Base-by-base conservation (phyloP, 176 grass and related monocot species). In the Cocos nucifera region DNA sequence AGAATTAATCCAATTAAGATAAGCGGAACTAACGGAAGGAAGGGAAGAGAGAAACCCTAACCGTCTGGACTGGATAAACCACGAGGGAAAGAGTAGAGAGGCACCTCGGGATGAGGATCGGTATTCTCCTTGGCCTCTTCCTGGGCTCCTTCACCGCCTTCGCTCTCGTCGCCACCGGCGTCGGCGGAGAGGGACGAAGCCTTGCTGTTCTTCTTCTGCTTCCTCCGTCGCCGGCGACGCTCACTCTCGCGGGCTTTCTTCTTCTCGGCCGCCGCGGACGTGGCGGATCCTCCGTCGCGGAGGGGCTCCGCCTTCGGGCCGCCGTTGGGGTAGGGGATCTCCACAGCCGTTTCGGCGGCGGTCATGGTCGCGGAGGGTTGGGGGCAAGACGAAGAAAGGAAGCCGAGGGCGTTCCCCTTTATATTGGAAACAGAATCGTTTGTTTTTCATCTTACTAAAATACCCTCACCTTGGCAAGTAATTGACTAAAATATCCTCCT, bases 211-310 rank as follows among this genome's bases (percentile, higher is more conserved):
- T 76, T 85, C 72, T 72, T 64, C 54, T 32, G 53, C 55, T 75
- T 79, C 20, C 77, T 66, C 66, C 72, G 67, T 1, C 67, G 82
- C 21, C 72, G 82, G 2, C 67, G 77, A 9, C 80, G 80, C 62
- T 83, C 80, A 53, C 57, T 60, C 63, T 83, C 80, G 27, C 80
- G 69, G 39, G 69, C 56, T 51, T 83, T 83, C 69, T 72, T 49
- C 70, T 69, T 73, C 49, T 58, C 58, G 32, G 62, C 50, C 14
- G 54, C 22, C 2, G 17, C 19, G 29, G 35, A 53, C 2, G 52
- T 15, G 52, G 35, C 61, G 5, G 61, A 27, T 15, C 49, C 19
- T 8, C 15, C 18, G 24, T 50, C 30, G 28, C 27, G 35, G n/a
- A 25, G 17, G 2, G 44, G n/a, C 48, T 39, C 27, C 23, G 5